Evolutionary conservation across 768 basidiomycete species (phyloP).

Genomic region (Panaeolus papilionaceus): DNA sequence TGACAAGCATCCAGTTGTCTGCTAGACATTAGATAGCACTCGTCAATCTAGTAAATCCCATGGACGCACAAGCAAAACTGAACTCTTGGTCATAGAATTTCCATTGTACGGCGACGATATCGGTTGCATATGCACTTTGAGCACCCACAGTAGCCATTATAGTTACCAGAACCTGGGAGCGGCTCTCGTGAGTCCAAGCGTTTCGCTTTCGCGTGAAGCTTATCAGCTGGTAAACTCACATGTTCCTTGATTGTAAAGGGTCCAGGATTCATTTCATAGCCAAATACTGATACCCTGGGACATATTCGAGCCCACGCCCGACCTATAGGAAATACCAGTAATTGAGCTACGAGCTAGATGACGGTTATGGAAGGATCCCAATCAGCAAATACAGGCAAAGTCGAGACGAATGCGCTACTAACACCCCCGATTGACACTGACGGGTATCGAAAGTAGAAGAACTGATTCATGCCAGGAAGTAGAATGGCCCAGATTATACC

Average conservation of each 20-base stretch:
- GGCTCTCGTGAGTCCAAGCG: conserved; percentile 18
- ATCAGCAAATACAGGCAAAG: conserved; percentile 1
- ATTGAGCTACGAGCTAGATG: conserved; percentile 65
- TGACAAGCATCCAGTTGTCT: conserved; percentile 68
- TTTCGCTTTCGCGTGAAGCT: conserved; percentile 15
- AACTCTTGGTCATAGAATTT: conserved; percentile 68
- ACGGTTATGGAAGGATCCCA: conserved; percentile 19
- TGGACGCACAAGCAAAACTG: conserved; percentile 50
- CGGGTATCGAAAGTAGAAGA: conserved; percentile 78
- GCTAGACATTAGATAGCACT: conserved; percentile 1
- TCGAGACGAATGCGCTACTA: conserved; percentile 28
- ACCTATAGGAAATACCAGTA: conserved; percentile 74
- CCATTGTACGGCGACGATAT: conserved; percentile 76
- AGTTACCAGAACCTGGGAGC: conserved; percentile 60
- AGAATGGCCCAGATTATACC: conserved; percentile 63
- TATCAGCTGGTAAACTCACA: conserved; percentile 32
- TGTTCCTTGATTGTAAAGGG: conserved; percentile 79
- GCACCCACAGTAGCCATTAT: conserved; percentile 69
- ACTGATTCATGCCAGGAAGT: conserved; percentile 78
- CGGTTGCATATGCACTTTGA: conserved; percentile 66
- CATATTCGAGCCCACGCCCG: conserved; percentile 67
- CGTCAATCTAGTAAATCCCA: background rate
- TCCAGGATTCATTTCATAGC: conserved; percentile 73
- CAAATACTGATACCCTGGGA: conserved; percentile 59
- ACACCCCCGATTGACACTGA: conserved; percentile 63